These are phyloP conservation scores for Penicillium odoratum DNA, from an alignment of 495 filamentous ascomycete genomes.

Conservation along the genomic window DNA sequence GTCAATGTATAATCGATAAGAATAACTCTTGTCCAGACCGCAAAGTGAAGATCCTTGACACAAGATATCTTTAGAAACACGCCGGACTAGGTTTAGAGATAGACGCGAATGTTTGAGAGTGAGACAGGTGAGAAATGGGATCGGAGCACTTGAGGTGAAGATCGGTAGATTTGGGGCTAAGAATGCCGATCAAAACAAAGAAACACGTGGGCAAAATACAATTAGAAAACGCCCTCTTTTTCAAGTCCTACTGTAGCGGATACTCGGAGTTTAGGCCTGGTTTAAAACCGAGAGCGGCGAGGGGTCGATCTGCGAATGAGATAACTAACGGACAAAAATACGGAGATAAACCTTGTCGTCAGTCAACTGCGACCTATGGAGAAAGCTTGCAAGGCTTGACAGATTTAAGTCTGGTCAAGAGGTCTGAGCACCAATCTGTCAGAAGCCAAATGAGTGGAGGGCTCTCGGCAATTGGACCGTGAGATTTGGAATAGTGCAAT, in stretches of 20 bases:
- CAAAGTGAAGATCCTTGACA: constrained; percentile 7
- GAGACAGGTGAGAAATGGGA: constrained; percentile 3
- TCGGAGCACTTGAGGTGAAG: no score
- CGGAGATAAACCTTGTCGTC: constrained; percentile 11
- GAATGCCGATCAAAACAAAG: background rate
- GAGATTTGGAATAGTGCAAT: background rate
- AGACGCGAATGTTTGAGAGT: constrained; percentile 12
- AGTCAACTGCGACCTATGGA: constrained; percentile 8
- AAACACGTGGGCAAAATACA: background rate
- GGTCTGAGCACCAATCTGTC: constrained; percentile 14
- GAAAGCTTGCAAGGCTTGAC: constrained; percentile 9
- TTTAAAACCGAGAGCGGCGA: no score
- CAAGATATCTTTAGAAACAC: constrained; percentile 4
- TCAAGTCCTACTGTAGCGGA: background rate
- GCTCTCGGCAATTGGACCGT: no score
- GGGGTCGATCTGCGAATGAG: background rate
- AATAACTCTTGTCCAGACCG: background rate
- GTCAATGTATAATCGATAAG: background rate
- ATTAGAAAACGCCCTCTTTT: background rate
- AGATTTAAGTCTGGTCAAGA: constrained; percentile 7
- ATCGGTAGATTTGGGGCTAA: background rate
- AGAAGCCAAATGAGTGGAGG: background rate
- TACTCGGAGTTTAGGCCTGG: background rate
- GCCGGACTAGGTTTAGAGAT: constrained; percentile 6
- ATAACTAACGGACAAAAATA: background rate